Base-by-base conservation (phyloP, 805 yeast genomes). In the Pichia paraexigua region DNA sequence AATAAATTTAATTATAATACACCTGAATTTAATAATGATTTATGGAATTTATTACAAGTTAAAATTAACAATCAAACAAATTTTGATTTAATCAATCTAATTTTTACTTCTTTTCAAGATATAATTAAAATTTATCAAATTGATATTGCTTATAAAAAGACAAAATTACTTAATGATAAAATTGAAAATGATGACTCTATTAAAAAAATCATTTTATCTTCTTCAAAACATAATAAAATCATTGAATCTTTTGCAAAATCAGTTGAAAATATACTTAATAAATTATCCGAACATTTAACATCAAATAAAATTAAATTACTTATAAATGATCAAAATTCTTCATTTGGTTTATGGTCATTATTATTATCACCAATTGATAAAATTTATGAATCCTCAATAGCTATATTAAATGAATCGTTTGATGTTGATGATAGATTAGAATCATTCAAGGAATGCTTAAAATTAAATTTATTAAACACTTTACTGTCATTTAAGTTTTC, bases 341-440 rank as follows among this genome's bases (percentile, higher is more conserved):
- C 84, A 46, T 62, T 64, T n/a, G 85, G 91, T 0, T 74, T 86
- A 51, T 85, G 95, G 87, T 75, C 89, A 1, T 81, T 87, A 61
- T 69, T 87, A 2, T 79, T 88, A 50, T 80, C 91, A 0, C 80
- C 90, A 0, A 72, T 77, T 46, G 71, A 71, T 22, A 69, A 67
- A 18, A 66, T 84, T 4, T 84, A 82, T 53, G 89, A 87, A 61
- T 75, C 83, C 1, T 85, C 91, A 1, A 75, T 86, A 7, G 84
- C 84, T 55, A 73, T 88, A 21, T 63, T 90, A 3, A 84, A 85
- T 59, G 92, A 87, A 57, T 79, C 87, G 0, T 85, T 79, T 64
- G 95, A 89, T 63, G 87, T 83, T 15, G 82, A 80, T 50, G 96
- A 91, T 18, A 76, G 97, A 60, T 68, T 79, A 37, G 95, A 87